Evolutionary conservation across 2,329 filamentous ascomycete species (phyloP).

Genomic region (Rasamsonia emersonii): DNA sequence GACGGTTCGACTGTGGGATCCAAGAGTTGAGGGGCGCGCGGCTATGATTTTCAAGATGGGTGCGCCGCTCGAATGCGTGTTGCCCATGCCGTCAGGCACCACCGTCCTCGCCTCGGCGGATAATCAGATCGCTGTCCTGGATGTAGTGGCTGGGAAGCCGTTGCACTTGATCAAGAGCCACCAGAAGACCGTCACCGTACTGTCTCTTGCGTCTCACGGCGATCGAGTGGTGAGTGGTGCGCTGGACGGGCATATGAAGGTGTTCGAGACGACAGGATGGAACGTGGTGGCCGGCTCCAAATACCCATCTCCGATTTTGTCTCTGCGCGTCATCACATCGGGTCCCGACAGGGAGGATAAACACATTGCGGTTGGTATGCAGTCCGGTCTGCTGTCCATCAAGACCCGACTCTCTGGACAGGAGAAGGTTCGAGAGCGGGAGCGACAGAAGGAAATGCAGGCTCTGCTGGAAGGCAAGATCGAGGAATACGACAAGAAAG

Average conservation of each 20-base stretch:
- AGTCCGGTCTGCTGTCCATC: constrained; percentile 83
- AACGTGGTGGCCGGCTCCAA: constrained; percentile 93
- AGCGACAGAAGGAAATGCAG: constrained; percentile 77
- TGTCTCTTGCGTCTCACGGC: constrained; percentile 72
- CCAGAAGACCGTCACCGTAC: constrained; percentile 91
- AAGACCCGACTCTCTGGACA: constrained; percentile 79
- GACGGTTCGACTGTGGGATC: constrained; percentile 90
- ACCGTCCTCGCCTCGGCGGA: constrained; percentile 77
- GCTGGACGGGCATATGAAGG: constrained; percentile 91
- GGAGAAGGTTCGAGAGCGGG: constrained; percentile 66
- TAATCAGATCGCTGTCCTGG: constrained; percentile 81
- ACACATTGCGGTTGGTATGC: constrained; percentile 90
- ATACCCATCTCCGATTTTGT: constrained; percentile 84
- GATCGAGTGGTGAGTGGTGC: constrained; percentile 77
- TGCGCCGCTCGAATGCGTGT: constrained; percentile 79
- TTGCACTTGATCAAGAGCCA: constrained; percentile 84
- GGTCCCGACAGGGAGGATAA: constrained; percentile 69
- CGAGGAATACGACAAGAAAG: constrained; percentile 65
- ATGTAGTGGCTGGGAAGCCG: constrained; percentile 83
- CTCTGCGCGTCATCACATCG: constrained; percentile 65
- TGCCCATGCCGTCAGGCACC: constrained; percentile 78
- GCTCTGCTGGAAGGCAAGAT: constrained; percentile 69
- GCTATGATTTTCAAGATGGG: constrained; percentile 94
- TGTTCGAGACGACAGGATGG: constrained; percentile 91
- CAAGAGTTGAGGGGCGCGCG: constrained; percentile 57